phyloP scores from a whole-genome alignment of 1,284 basidiomycete genomes.

The Peniophora sp. region DNA sequence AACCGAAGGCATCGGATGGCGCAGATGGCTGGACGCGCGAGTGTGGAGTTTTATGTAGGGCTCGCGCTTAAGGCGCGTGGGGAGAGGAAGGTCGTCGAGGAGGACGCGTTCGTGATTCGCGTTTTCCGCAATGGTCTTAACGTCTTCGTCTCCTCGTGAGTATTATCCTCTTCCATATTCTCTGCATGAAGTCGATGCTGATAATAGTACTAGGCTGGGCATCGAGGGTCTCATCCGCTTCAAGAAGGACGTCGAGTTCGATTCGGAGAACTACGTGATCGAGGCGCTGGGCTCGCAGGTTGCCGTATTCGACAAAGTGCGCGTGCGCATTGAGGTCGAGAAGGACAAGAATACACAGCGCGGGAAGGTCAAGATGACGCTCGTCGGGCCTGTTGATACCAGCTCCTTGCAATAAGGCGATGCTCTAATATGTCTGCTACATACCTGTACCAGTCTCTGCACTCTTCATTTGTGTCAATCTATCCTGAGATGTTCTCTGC shows the following conservation, averaged over 20 bases:
- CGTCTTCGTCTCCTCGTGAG: slow-evolving; percentile 91
- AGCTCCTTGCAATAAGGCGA: slow-evolving; percentile 23
- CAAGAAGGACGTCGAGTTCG: slow-evolving; percentile 82
- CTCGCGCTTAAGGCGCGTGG: slow-evolving; percentile 78
- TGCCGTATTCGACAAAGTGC: slow-evolving; percentile 89
- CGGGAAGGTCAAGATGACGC: slow-evolving; percentile 85
- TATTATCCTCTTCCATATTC: slow-evolving; percentile 10
- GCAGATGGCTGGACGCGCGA: slow-evolving; percentile 94
- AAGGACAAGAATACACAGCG: slow-evolving; percentile 94
- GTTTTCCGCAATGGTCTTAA: slow-evolving; percentile 93
- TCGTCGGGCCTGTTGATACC: slow-evolving; percentile 69
- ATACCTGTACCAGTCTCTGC: too few species aligned
- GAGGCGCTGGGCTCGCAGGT: slow-evolving; percentile 43
- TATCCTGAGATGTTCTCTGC: too few species aligned
- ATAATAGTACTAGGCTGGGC: slow-evolving; percentile 58
- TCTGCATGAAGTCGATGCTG: background rate
- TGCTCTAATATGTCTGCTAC: too few species aligned
- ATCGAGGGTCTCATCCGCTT: slow-evolving; percentile 93
- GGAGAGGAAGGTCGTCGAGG: slow-evolving; percentile 42
- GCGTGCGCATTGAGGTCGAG: slow-evolving; percentile 85
- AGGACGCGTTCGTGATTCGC: slow-evolving; percentile 93
- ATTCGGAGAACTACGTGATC: slow-evolving; percentile 87
- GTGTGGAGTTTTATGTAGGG: slow-evolving; percentile 96
- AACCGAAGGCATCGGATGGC: slow-evolving; percentile 94
- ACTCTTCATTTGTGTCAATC: too few species aligned